Conservation (phyloP, 768 basidiomycete species). For the Xerocomellus amylosporus region DNA sequence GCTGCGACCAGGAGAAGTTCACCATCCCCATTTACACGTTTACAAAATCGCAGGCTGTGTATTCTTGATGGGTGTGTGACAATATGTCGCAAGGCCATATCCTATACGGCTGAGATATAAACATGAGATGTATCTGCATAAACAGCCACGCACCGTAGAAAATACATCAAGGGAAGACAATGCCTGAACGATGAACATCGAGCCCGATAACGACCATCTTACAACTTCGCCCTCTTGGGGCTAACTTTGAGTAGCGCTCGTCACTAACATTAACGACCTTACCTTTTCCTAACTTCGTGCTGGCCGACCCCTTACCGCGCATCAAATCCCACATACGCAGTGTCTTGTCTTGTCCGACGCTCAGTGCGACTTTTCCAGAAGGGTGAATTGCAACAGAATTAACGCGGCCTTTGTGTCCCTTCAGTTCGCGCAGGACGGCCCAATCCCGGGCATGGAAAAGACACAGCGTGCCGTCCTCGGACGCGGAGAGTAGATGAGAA, state of each 20-base stretch:
- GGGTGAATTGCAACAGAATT: conserved; percentile 92
- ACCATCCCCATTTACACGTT: conserved; percentile 50
- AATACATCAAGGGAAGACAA: conserved; percentile 79
- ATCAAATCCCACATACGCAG: conserved; percentile 99
- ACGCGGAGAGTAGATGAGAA: conserved; percentile 87
- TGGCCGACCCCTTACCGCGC: conserved; percentile 87
- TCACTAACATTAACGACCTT: conserved; percentile 9
- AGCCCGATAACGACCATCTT: conserved; percentile 78
- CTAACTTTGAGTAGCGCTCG: background rate
- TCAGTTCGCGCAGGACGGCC: conserved; percentile 81
- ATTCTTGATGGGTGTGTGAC: conserved; percentile 79
- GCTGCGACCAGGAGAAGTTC: conserved; percentile 81
- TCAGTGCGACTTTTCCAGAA: conserved; percentile 86
- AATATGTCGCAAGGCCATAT: conserved; percentile 72
- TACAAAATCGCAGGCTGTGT: conserved; percentile 79
- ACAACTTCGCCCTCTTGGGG: conserved; percentile 85
- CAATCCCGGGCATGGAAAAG: conserved; percentile 94
- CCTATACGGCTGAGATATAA: conserved; percentile 40
- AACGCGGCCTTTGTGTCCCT: conserved; percentile 91
- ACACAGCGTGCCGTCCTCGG: conserved; percentile 88
- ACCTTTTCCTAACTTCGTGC: conserved; percentile 89
- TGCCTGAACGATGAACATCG: conserved; percentile 76
- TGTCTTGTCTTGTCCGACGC: conserved; percentile 86
- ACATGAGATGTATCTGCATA: background rate
- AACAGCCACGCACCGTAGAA: conserved; percentile 51